A percentile compares a stretch with the other conserved stretches of the same genome.
Evolutionary conservation across 2,329 filamentous ascomycete species (phyloP).

Genomic region (Periconia sp.): DNA sequence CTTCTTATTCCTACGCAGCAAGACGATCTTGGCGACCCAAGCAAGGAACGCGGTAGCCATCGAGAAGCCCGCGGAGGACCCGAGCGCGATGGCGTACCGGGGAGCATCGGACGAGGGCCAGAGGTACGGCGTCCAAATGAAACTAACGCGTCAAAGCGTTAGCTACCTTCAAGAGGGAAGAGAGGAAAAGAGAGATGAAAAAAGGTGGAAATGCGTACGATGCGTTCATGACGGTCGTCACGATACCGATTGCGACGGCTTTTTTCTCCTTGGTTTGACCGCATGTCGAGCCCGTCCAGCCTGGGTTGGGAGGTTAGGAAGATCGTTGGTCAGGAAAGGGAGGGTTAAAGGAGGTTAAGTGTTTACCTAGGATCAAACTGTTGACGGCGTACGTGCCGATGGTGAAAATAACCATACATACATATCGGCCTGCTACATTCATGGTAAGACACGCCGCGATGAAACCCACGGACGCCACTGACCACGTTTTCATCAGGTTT

Average conservation of each 20-base stretch:
- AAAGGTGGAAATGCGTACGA: slow-evolving; percentile 40
- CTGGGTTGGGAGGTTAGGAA: slow-evolving; percentile 2
- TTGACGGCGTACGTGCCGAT: slow-evolving; percentile 43
- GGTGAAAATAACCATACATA: slow-evolving; percentile 36
- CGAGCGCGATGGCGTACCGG: slow-evolving; percentile 33
- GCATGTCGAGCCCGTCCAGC: slow-evolving; percentile 49
- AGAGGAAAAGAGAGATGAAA: slow-evolving; percentile 3
- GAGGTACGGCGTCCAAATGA: slow-evolving; percentile 35
- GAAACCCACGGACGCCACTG: slow-evolving; percentile 44
- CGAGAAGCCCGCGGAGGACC: slow-evolving; percentile 35
- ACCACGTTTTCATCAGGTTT: neutral
- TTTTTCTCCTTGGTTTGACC: slow-evolving; percentile 52
- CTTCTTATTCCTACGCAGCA: slow-evolving; percentile 36
- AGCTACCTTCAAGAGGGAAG: neutral
- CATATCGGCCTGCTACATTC: slow-evolving; percentile 38
- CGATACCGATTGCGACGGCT: slow-evolving; percentile 48
- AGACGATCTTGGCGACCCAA: slow-evolving; percentile 34
- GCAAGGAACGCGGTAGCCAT: slow-evolving; percentile 31
- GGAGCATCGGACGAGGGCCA: slow-evolving; percentile 36
- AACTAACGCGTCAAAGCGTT: neutral
- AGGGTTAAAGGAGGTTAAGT: too few species aligned
- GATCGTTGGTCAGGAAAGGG: too few species aligned
- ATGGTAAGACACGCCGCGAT: slow-evolving; percentile 39
- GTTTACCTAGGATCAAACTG: slow-evolving; percentile 36
- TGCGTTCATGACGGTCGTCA: slow-evolving; percentile 48